Conservation (phyloP, 2,329 filamentous ascomycete species). For the Chrysosporium keratinophilum region DNA sequence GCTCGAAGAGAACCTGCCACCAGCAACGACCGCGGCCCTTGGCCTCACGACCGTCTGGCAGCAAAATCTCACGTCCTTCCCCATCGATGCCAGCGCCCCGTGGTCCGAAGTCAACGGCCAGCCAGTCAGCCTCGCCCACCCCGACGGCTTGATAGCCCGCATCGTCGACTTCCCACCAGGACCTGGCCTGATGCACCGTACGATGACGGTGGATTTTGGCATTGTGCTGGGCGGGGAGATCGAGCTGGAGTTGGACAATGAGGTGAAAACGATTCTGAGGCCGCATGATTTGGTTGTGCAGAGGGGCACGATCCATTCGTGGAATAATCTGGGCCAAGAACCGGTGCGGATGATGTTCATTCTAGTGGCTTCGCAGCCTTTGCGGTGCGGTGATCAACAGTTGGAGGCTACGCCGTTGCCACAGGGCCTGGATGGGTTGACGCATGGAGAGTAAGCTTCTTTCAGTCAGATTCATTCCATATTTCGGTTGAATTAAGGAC, state of each 20-base stretch:
- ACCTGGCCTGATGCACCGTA: constrained; percentile 20
- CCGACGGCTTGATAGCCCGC: constrained; percentile 18
- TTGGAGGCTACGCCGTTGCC: constrained; percentile 18
- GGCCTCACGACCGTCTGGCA: constrained; percentile 23
- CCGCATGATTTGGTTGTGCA: constrained; percentile 25
- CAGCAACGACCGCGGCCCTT: constrained; percentile 12
- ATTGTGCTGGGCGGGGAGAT: constrained; percentile 25
- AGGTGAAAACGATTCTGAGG: constrained; percentile 20
- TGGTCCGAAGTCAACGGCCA: constrained; percentile 21
- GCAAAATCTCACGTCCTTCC: constrained; percentile 16
- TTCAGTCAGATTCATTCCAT: neutral
- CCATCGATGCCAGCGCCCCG: constrained; percentile 18
- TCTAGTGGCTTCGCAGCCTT: constrained; percentile 14
- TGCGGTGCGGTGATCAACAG: constrained; percentile 16
- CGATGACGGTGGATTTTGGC: constrained; percentile 25
- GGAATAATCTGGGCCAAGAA: constrained; percentile 19
- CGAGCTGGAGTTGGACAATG: constrained; percentile 24
- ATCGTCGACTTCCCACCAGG: constrained; percentile 23
- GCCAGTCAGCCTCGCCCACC: constrained; percentile 19
- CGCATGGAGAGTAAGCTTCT: neutral
- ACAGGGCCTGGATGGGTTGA: neutral
- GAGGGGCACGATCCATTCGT: constrained; percentile 23
- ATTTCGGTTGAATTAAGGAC: neutral
- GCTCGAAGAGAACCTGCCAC: constrained; percentile 7
- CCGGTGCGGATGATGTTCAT: constrained; percentile 20